Percentiles rank a stretch among this genome's conserved stretches.
Conservation (phyloP, 2,329 filamentous ascomycete genomes). For the Metarhizium sp. region DNA sequence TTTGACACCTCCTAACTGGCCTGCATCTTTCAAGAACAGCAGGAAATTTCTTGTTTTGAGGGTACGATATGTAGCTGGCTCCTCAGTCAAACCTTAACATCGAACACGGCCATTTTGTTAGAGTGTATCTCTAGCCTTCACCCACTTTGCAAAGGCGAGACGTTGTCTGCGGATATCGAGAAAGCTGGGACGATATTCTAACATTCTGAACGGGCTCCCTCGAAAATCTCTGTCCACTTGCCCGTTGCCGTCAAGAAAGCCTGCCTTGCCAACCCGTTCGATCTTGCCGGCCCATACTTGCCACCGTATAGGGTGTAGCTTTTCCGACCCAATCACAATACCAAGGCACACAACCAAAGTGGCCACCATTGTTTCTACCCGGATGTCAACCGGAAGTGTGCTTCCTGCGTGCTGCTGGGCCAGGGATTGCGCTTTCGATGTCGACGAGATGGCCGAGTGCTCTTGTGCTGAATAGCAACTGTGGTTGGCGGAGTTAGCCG, state of each 20-base stretch:
- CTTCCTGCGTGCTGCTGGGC: constrained; percentile 30
- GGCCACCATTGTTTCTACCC: constrained; percentile 73
- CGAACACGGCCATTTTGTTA: not conserved
- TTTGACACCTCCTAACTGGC: too few species aligned
- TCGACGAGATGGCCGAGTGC: constrained; percentile 65
- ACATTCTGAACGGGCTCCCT: constrained; percentile 68
- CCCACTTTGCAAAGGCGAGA: constrained; percentile 71
- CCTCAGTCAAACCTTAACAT: not conserved
- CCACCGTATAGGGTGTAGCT: constrained; percentile 78
- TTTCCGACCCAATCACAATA: constrained; percentile 67
- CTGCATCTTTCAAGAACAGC: too few species aligned
- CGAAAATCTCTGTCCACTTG: constrained; percentile 60
- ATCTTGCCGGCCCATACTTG: constrained; percentile 75
- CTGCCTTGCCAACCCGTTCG: constrained; percentile 61
- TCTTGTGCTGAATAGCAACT: constrained; percentile 97
- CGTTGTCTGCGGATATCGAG: constrained; percentile 78
- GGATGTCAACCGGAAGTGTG: constrained; percentile 74
- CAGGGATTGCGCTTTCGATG: constrained; percentile 33
- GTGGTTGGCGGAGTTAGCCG: constrained; percentile 11
- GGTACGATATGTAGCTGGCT: not conserved
- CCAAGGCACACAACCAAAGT: constrained; percentile 75
- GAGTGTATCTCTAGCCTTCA: constrained; percentile 28
- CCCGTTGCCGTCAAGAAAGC: constrained; percentile 47
- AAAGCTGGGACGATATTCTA: constrained; percentile 79
- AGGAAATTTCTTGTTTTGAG: too few species aligned